These are phyloP conservation scores for Cyberlindnera suaveolens DNA, from an alignment of 805 yeast species.

Conservation along the genomic window DNA sequence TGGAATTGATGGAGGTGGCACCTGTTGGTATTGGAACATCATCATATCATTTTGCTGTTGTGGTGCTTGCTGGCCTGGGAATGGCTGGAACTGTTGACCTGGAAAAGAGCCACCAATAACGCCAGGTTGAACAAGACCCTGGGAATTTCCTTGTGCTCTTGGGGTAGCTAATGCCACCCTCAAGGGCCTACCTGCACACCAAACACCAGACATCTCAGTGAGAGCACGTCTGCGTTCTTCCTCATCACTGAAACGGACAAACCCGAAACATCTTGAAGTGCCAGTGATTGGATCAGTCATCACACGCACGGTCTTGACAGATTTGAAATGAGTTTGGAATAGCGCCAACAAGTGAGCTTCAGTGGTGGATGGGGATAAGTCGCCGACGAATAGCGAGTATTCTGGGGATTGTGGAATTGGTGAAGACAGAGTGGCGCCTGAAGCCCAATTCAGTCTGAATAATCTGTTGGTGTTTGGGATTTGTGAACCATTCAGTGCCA, in stretches of 20 bases:
- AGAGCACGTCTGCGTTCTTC: conserved; percentile 63
- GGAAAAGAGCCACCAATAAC: conserved; percentile 5
- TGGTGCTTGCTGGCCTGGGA: conserved; percentile 18
- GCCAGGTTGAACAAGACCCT: neutral
- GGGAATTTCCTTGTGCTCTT: conserved; percentile 32
- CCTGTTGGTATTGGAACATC: conserved; percentile 20
- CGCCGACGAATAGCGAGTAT: conserved; percentile 77
- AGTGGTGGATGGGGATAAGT: conserved; percentile 68
- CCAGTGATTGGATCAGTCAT: conserved; percentile 84
- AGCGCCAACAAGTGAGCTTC: conserved; percentile 72
- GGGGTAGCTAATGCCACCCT: conserved; percentile 80
- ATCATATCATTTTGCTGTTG: conserved; percentile 19
- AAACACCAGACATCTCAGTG: conserved; percentile 69
- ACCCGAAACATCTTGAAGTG: conserved; percentile 73
- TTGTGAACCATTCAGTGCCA: conserved; percentile 57
- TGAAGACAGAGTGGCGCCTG: conserved; percentile 69
- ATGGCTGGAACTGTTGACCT: conserved; percentile 10
- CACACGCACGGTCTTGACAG: conserved; percentile 74
- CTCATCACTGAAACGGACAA: conserved; percentile 69
- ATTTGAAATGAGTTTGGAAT: conserved; percentile 58
- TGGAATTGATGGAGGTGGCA: conserved; percentile 13
- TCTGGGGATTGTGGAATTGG: conserved; percentile 72
- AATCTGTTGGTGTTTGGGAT: conserved; percentile 59
- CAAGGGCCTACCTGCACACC: conserved; percentile 73
- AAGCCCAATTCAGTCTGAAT: conserved; percentile 78